These are phyloP conservation scores for Candida neerlandica DNA, from an alignment of 1,139 yeast species.

Conservation along the genomic window DNA sequence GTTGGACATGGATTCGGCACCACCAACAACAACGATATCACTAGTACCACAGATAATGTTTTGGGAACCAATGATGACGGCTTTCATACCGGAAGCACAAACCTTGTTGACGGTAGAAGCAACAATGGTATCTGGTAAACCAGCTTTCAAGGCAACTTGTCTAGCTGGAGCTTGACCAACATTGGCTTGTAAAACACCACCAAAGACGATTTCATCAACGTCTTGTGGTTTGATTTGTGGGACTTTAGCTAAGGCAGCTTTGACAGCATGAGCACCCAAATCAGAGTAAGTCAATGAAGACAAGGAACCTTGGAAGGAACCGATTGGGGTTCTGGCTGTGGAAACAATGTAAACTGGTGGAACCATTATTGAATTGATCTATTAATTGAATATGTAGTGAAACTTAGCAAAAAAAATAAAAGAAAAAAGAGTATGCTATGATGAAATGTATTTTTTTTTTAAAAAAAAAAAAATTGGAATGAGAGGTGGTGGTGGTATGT, in stretches of 20 bases:
- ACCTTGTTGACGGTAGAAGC: constrained; percentile 95
- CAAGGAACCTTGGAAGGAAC: constrained; percentile 85
- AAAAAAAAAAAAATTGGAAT: constrained; percentile 1
- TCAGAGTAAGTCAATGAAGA: constrained; percentile 77
- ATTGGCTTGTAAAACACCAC: constrained; percentile 91
- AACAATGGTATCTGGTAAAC: constrained; percentile 73
- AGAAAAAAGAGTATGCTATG: not conserved
- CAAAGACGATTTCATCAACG: constrained; percentile 90
- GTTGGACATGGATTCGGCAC: constrained; percentile 97
- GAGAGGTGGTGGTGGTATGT: not conserved
- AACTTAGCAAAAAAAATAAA: not conserved
- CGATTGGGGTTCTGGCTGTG: constrained; percentile 92
- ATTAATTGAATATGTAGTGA: not conserved
- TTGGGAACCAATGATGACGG: constrained; percentile 89
- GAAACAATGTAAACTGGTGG: constrained; percentile 79
- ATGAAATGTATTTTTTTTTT: no score
- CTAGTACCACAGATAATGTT: constrained; percentile 86
- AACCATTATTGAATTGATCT: constrained; percentile 10
- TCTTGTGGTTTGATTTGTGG: constrained; percentile 76
- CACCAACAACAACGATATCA: constrained; percentile 93
- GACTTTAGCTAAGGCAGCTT: constrained; percentile 80
- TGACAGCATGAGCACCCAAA: constrained; percentile 90
- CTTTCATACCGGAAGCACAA: constrained; percentile 95
- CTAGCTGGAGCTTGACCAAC: constrained; percentile 98
- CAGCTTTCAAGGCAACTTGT: constrained; percentile 93